phyloP scores from a whole-genome alignment of 176 grass and related monocot species.

The Carex cristatella region DNA sequence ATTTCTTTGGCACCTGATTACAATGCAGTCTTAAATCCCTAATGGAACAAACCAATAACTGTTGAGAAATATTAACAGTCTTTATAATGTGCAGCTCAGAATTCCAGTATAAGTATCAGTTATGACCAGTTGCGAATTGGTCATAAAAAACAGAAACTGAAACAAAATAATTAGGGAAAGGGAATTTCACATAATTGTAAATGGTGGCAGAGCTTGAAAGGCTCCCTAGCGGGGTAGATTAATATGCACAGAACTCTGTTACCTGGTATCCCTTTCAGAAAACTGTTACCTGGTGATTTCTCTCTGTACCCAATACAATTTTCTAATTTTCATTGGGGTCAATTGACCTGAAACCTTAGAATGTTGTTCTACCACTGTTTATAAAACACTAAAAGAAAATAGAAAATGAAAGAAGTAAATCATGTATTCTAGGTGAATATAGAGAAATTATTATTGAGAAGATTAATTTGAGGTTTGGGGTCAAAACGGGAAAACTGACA shows the following conservation, averaged over 20 bases:
- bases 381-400: background rate
- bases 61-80: background rate
- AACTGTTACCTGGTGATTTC: no score
- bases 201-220: background rate
- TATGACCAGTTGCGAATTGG: background rate
- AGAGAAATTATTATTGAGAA: background rate
- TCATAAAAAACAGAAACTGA: background rate
- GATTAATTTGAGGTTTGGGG: constrained; percentile 78
- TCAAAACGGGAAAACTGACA: constrained; percentile 64
- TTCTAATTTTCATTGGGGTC: background rate
- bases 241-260: no score
- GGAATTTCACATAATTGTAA: background rate
- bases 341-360: background rate
- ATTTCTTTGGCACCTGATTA: constrained; percentile 79
- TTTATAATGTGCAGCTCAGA: background rate
- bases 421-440: background rate
- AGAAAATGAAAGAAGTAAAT: background rate
- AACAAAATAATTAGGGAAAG: constrained; percentile 11
- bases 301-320: background rate
- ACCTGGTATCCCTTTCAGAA: no score
- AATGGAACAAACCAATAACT: constrained; percentile 19
- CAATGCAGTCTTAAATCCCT: constrained; percentile 85
- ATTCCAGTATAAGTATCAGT: background rate
- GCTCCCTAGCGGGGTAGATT: background rate
- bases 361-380: background rate